Evolutionary conservation across 768 basidiomycete genomes (phyloP).

Genomic region (Imleria badia): DNA sequence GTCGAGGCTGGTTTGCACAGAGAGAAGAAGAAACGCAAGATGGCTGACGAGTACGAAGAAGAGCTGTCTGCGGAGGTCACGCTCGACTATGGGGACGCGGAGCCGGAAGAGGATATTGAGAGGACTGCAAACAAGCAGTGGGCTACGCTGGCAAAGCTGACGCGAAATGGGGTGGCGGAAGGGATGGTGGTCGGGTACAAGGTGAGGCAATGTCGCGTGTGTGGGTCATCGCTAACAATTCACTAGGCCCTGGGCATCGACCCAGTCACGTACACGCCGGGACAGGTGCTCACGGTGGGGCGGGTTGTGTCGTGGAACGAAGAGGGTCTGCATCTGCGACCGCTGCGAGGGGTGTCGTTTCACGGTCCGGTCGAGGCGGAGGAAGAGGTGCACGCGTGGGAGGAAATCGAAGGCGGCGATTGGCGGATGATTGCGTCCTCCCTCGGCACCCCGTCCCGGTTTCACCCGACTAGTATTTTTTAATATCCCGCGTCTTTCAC

Average conservation of each 20-base stretch:
- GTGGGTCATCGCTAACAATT: neutral
- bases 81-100: slow-evolving; percentile 14
- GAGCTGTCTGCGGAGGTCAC: neutral
- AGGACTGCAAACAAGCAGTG: slow-evolving; percentile 14
- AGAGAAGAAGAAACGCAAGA: slow-evolving; percentile 39
- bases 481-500: no score
- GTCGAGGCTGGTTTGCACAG: slow-evolving; percentile 49
- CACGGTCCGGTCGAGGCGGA: slow-evolving; percentile 23
- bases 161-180: slow-evolving; percentile 24
- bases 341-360: slow-evolving; percentile 29
- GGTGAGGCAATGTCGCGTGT: slow-evolving; percentile 30
- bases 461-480: slow-evolving; percentile 24
- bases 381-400: slow-evolving; percentile 27
- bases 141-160: slow-evolving; percentile 23
- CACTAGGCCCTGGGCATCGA: slow-evolving; percentile 60
- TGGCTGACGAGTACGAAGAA: slow-evolving; percentile 35
- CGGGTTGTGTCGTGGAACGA: slow-evolving; percentile 31
- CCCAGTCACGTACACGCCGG: slow-evolving; percentile 58
- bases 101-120: neutral
- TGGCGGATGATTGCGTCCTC: slow-evolving; percentile 28
- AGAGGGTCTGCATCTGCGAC: slow-evolving; percentile 13
- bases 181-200: slow-evolving; percentile 49
- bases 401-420: slow-evolving; percentile 27
- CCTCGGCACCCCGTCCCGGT: slow-evolving; percentile 19
- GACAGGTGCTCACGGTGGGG: slow-evolving; percentile 50